Evolutionary conservation across 1,139 yeast species (phyloP).

Genomic region (Hansenula anomala): DNA sequence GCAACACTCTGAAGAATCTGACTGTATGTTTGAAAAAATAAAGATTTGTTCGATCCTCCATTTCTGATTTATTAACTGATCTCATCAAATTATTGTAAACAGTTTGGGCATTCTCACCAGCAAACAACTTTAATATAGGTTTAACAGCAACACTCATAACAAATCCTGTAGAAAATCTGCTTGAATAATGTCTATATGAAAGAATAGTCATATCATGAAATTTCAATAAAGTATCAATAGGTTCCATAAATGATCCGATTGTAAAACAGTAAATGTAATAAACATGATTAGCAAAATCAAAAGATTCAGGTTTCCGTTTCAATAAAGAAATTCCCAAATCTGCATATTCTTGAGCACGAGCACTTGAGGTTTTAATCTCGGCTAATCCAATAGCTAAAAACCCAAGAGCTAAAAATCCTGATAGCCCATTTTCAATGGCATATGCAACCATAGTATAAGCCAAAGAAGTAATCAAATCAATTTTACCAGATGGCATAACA

Average conservation of each 20-base stretch:
- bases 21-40: slow-evolving; percentile 25
- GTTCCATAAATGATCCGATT: slow-evolving; percentile 42
- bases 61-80: slow-evolving; percentile 20
- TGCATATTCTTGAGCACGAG: slow-evolving; percentile 35
- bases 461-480: slow-evolving; percentile 21
- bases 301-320: slow-evolving; percentile 33
- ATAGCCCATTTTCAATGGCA: slow-evolving; percentile 28
- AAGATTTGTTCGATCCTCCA: slow-evolving; percentile 19
- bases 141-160: slow-evolving; percentile 16
- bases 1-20: slow-evolving; percentile 6
- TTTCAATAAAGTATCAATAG: slow-evolving; percentile 34
- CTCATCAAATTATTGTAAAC: slow-evolving; percentile 22
- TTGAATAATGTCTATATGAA: slow-evolving; percentile 9
- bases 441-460: slow-evolving; percentile 25
- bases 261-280: slow-evolving; percentile 41
- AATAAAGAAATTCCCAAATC: slow-evolving; percentile 37
- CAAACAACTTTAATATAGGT: slow-evolving; percentile 25
- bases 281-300: slow-evolving; percentile 35
- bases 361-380: slow-evolving; percentile 25
- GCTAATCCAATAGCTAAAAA: slow-evolving; percentile 28
- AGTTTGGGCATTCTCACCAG: slow-evolving; percentile 24
- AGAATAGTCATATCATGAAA: slow-evolving; percentile 11
- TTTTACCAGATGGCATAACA: slow-evolving; percentile 19
- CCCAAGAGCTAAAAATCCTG: slow-evolving; percentile 28
- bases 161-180: slow-evolving; percentile 9